Evolutionary conservation across 192 early-diverging fungal genomes (phyloP).

Genomic region (Mortierella claussenii): DNA sequence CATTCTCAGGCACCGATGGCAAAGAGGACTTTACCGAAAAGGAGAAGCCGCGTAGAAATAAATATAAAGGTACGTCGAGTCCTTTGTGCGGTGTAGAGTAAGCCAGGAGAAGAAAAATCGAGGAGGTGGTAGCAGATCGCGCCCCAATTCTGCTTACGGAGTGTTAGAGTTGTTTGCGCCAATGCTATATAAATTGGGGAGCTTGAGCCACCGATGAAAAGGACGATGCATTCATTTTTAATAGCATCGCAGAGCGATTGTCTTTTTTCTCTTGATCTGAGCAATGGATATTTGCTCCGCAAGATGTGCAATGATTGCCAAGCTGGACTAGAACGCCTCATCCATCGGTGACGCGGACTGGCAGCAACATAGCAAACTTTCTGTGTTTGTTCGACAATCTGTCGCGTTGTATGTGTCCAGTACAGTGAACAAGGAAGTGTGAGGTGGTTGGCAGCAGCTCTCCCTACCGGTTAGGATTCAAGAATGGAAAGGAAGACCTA

Average conservation of each 20-base stretch:
- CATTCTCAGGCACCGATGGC: no score
- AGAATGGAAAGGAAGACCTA: neutral
- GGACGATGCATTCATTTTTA: neutral
- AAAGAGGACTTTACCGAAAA: no score
- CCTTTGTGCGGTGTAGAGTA: no score
- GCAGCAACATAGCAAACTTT: slow-evolving; percentile 6
- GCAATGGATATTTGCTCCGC: neutral
- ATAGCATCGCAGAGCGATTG: neutral
- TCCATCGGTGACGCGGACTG: no score
- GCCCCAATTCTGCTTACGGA: no score
- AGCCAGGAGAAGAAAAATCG: no score
- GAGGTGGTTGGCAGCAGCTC: neutral
- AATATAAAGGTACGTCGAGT: neutral
- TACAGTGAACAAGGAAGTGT: neutral
- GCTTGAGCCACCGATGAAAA: neutral
- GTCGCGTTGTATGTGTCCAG: neutral
- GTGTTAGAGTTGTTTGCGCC: no score
- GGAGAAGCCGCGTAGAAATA: neutral
- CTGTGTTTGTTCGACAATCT: slow-evolving; percentile 15
- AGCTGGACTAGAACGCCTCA: no score
- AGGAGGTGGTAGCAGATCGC: no score
- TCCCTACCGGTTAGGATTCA: neutral
- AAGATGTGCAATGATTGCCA: no score
- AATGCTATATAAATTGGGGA: neutral
- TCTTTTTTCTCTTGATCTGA: neutral